Evolutionary conservation across 495 filamentous ascomycete genomes (phyloP), one percentile per base, ranked within the genome.

Genomic region (Aspergillus leporis): DNA sequence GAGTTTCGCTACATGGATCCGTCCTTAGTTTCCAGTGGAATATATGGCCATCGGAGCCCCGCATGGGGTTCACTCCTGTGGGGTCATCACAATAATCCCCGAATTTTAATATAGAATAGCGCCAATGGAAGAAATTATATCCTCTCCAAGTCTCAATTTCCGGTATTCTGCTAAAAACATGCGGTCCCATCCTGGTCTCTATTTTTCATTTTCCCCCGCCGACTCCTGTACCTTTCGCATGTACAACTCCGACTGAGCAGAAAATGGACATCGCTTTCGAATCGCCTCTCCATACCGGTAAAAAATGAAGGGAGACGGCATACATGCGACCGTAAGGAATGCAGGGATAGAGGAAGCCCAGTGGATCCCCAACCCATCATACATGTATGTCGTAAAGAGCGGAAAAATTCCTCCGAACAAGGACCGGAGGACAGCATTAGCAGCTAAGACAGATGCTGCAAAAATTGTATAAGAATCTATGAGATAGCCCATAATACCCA

Each of bases 341-440:
- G 85, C 88, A 1, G 87, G 85, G 25, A 92, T 74, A 1, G 79
- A 81, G 30, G 78, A 84, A 2, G 85, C 88, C 88, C 87, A 90
- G 67, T 90, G 85, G 48, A 85, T 81, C 46, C 89, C 88, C 0
- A 91, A 77, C 55, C 79, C 74, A 1, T 71, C 40, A 67, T 88
- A 91, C 85, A 91, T 87, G 40, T 81, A 65, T 0, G 80, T 80
- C 0, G 88, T 90, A 69, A 91, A 91, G 0, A 92, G 76, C 0
- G 89, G 89, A 40, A 65, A 65, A 10, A 55, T 55, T 9, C 51
- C 55, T 0, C 59, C 59, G 18, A 65, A 59, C 30, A 53, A 18
- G 10, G 51, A 32, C 30, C 51, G 51, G 13, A 53, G 30, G 12
- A 53, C 32, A 8, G 51, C 18, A 21, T 53, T 53, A 16, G 51